Conservation (phyloP, 352 stramenopile species). For the Pythium monospermum region DNA sequence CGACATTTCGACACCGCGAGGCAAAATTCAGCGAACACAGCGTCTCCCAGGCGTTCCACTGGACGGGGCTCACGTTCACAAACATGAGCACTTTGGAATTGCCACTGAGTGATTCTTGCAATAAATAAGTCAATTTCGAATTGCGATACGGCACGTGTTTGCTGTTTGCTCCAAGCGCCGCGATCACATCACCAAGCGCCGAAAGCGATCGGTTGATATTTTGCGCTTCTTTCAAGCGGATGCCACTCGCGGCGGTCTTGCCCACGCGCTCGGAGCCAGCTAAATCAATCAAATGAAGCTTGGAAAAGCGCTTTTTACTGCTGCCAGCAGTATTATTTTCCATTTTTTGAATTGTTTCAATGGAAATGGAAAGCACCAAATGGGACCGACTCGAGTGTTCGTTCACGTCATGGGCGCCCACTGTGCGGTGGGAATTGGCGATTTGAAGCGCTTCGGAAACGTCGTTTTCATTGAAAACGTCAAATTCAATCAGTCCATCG, state of each 20-base stretch:
- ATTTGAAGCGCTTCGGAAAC: conserved; percentile 78
- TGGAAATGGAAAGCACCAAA: conserved; percentile 85
- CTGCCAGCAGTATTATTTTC: no score
- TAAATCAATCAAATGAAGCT: conserved; percentile 88
- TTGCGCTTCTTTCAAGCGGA: conserved; percentile 93
- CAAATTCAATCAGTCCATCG: conserved; percentile 88
- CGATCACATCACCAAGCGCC: conserved; percentile 93
- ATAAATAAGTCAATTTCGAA: conserved; percentile 92
- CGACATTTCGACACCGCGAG: conserved; percentile 79
- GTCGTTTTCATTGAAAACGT: conserved; percentile 72
- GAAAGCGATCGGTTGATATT: conserved; percentile 96
- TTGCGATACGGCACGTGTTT: conserved; percentile 96
- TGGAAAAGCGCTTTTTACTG: conserved; percentile 43
- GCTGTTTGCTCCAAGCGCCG: conserved; percentile 73
- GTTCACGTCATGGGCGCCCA: conserved; percentile 90
- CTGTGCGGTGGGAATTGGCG: conserved; percentile 82
- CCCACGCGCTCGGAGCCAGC: conserved; percentile 84
- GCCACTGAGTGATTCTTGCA: conserved; percentile 78
- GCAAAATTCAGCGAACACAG: conserved; percentile 91
- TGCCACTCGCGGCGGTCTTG: conserved; percentile 88
- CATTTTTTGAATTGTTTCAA: conserved; percentile 50
- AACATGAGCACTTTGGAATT: conserved; percentile 86
- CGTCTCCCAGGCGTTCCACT: conserved; percentile 86
- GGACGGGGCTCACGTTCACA: conserved; percentile 84
- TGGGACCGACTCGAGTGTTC: conserved; percentile 90